Evolutionary conservation across 805 yeast species (phyloP), one percentile per base, ranked within the genome.

Genomic region (Candida orba): DNA sequence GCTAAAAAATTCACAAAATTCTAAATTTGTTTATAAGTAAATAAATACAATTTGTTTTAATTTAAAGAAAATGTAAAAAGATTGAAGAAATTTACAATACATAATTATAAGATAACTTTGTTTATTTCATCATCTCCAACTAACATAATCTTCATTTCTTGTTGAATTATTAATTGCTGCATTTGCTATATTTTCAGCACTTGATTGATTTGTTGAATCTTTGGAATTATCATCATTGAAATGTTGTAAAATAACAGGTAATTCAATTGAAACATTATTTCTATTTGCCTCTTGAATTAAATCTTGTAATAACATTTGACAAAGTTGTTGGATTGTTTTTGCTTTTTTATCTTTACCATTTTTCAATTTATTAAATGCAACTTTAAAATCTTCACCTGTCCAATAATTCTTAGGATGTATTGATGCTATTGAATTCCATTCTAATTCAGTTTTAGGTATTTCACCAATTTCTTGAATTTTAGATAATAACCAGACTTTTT

Each of bases 1-100:
- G 76, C 76, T 81, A 93, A 93, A 86, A 88, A 87, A 78, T 93
- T 93, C 82, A 65, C 89, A 76, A 93, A 93, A 79, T 93, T 93
- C 76, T 93, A 91, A 87, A 48, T 40, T 35, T 41, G 24, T 34
- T 38, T 37, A 40, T 41, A 23, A 34, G 30, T 38, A 32, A 29
- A 32, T 38, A 36, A 38, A 40, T 44, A 36, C 7, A 39, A 39
- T 37, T 40, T 39, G 36, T 18, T 40, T 25, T 20, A 18, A 27
- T 23, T n/a, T n/a, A n/a, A n/a, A n/a, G 37, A 20, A 34, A 36
- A 30, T 35, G 31, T 24, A 18, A n/a, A n/a, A n/a, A n/a, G n/a
- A 42, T 15, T 37, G 17, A 14, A 31, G 34, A 31, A 31, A 32
- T 20, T 20, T 20, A 20, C 22, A 20, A 20, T 20, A 20, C 7